Conservation (phyloP, 2,329 filamentous ascomycete species). For the Sporothrix globosa region DNA sequence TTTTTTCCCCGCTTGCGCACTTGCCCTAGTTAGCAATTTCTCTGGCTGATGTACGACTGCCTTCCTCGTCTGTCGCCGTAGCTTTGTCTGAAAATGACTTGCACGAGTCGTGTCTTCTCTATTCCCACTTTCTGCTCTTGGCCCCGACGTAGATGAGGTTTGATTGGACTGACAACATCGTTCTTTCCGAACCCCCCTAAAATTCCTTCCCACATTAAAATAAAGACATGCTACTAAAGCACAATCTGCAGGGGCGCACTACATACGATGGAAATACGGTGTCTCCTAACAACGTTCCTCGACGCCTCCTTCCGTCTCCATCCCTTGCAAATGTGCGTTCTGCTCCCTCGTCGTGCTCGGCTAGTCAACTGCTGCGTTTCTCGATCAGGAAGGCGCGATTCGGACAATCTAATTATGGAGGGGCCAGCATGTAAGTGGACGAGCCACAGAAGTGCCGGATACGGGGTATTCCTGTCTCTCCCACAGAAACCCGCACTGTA, state of each 20-base stretch:
- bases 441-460: not conserved
- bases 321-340: not conserved
- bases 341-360: not conserved
- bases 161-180: not conserved
- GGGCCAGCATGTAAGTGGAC: not conserved
- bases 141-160: not conserved
- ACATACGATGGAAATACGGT: too few relatives aligned
- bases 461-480: not conserved
- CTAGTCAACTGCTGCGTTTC: not conserved
- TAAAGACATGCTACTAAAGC: too few relatives aligned
- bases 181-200: not conserved
- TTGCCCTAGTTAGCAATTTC: not conserved
- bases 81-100: not conserved
- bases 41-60: not conserved
- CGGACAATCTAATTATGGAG: conserved; percentile 16
- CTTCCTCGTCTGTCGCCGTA: not conserved
- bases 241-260: too few relatives aligned
- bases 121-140: not conserved
- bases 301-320: not conserved
- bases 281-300: not conserved
- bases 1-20: not conserved
- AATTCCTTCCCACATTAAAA: too few relatives aligned
- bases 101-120: conserved; percentile 13
- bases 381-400: conserved; percentile 29
- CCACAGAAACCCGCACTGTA: not conserved